Evolutionary conservation across 2,329 filamentous ascomycete species (phyloP), one percentile per base, ranked within the genome.

Genomic region (Trichothecium roseum): DNA sequence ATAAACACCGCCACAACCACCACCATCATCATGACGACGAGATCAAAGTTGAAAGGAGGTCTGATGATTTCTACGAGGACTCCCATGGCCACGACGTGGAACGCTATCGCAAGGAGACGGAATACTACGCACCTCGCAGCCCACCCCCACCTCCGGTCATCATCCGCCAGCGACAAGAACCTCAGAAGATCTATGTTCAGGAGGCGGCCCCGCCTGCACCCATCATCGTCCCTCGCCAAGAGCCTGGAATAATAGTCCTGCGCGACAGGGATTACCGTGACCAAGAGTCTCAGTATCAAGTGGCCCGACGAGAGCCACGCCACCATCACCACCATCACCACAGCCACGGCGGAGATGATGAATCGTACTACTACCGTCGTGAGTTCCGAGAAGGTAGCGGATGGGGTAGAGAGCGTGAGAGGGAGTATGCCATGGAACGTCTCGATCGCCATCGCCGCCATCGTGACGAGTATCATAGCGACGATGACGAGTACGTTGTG

Each of bases 101-200:
- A 50, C 66, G 65, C 49, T 76, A 74, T 48, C 69, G 69, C 47
- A 70, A 69, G 51, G 74, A 80, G 50, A 74, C 72, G 3, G 75
- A 80, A 44, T 79, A 77, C 51, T 80, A 71, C 46, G 59, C 67
- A 30, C 66, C 67, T 3, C 59, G 64, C 18, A 62, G 70, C 16
- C 67, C 69, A 10, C 55, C 64, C 8, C 63, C 63, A 4, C 51
- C 63, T 3, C 72, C 72, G 5, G 66, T 78, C 40, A 61, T 77
- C 37, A 73, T 78, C 42, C 70, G 72, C 35, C 68, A 72, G 45
- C 63, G 66, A 34, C 62, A 65, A 3, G 71, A 77, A 48, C 63
- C 64, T 3, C 73, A 78, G 48, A 69, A 69, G 48, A 75, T 78
- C 45, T 72, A 78, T 42, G 64, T 77, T 8, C 68, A 78, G 41